These are phyloP conservation scores for Mentha longifolia DNA, from an alignment of 257 asterid species.

Conservation along the genomic window DNA sequence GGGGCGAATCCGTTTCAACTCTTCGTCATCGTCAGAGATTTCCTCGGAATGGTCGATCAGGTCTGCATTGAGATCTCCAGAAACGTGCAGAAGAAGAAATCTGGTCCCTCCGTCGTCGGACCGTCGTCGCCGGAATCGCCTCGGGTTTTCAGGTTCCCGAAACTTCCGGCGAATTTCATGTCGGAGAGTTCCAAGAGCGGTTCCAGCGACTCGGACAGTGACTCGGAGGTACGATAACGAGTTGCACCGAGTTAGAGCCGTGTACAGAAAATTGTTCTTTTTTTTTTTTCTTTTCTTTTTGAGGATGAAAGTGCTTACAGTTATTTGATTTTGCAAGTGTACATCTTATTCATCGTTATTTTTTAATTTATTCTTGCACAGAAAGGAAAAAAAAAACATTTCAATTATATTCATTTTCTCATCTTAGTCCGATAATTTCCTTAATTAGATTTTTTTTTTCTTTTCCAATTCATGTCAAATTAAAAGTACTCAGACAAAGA, in stretches of 20 bases:
- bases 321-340: slow-evolving; percentile 40
- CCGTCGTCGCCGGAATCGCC: slow-evolving; percentile 63
- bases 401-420: slow-evolving; percentile 6
- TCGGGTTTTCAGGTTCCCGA: slow-evolving; percentile 76
- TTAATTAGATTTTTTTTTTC: not conserved
- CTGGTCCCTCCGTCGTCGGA: slow-evolving; percentile 41
- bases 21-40: slow-evolving; percentile 71
- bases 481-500: not conserved
- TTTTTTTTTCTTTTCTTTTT: too few relatives aligned
- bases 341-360: slow-evolving; percentile 33
- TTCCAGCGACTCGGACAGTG: slow-evolving; percentile 54
- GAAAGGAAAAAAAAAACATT: slow-evolving; percentile 19
- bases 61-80: slow-evolving; percentile 80
- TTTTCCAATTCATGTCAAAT: too few relatives aligned
- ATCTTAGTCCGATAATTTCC: not conserved
- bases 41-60: slow-evolving; percentile 82
- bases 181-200: slow-evolving; percentile 56
- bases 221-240: slow-evolving; percentile 38
- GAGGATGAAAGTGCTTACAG: slow-evolving; percentile 22
- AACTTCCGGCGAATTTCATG: slow-evolving; percentile 75
- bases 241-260: slow-evolving; percentile 17
- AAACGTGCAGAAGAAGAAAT: slow-evolving; percentile 66
- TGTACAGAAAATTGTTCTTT: slow-evolving; percentile 38
- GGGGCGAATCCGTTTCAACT: slow-evolving; percentile 59
- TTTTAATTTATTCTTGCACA: slow-evolving; percentile 4